Base-by-base conservation (phyloP, 345 rosid species). In the Boechera stricta region DNA sequence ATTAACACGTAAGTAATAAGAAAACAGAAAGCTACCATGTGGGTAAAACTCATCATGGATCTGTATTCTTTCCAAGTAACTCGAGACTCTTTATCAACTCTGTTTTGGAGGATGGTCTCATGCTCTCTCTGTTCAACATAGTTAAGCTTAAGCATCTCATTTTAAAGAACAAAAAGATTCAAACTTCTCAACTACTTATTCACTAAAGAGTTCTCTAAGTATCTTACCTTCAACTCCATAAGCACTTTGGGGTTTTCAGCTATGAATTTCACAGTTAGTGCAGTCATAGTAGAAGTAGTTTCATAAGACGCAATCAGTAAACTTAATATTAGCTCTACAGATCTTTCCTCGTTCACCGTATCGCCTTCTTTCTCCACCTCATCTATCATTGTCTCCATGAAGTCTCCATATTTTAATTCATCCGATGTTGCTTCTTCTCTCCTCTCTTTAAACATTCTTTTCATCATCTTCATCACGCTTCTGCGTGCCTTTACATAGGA, bases 111-210 rank as follows among this genome's bases (percentile, higher is more conserved):
- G 32, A 81, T 77, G 33, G 70, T 69, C 67, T 83, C 77, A 15
- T 86, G 85, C 54, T 84, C 86, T 57, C 58, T 75, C 90, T 83
- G 78, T 58, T 69, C 35, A 36, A 48, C n/a, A 67, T 49, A 28
- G 39, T 29, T 57, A 66, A 36, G 56, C 29, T 57, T 47, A 9
- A 75, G 58, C 63, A 57, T 56, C 9, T 45, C 52, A 4, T 5
- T 8, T 8, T 21, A 55, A 29, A 42, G 10, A 33, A 15, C n/a
- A 12, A 8, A 52, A 9, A 36, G 6, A 33, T 29, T 16, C 2
- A 16, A 42, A 21, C 36, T 62, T 53, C 3, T 54, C 9, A 73
- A 5, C 28, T 32, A 2, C 26, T 42, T 71, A 16, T 16, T 33
- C 11, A 29, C 18, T 64, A 47, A 9, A 67, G 8, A 74, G 7